Conservation (phyloP, 257 asterid species). For the Eustoma russellianum region DNA sequence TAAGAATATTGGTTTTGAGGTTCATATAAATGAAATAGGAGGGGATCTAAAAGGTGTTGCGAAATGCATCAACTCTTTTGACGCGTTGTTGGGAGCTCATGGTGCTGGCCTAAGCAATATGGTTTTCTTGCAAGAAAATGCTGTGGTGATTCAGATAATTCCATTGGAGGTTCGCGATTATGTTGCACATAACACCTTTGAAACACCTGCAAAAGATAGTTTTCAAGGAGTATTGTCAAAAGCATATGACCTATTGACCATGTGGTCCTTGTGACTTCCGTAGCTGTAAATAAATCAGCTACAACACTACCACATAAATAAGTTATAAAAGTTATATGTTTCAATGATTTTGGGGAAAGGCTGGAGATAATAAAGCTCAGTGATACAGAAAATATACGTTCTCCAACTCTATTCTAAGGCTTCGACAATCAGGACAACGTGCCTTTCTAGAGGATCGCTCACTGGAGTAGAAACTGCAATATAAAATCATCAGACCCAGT, state of each 20-base stretch:
- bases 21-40: slow-evolving; percentile 16
- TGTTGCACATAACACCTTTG: slow-evolving; percentile 20
- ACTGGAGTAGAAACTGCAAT: too few species aligned
- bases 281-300: too few species aligned
- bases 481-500: too few species aligned
- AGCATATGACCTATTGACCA: slow-evolving; percentile 13
- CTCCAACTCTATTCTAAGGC: slow-evolving; percentile 3
- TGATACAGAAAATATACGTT: too few species aligned
- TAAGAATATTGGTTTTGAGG: slow-evolving; percentile 33
- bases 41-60: slow-evolving; percentile 19
- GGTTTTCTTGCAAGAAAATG: slow-evolving; percentile 55
- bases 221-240: slow-evolving; percentile 18
- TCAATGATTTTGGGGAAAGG: too few species aligned
- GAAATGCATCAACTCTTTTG: slow-evolving; percentile 32
- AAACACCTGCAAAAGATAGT: slow-evolving; percentile 21
- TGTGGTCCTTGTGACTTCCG: too few species aligned
- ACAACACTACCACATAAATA: too few species aligned
- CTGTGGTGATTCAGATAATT: slow-evolving; percentile 44
- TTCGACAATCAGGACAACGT: slow-evolving; percentile 7
- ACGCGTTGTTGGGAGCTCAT: slow-evolving; percentile 58
- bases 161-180: slow-evolving; percentile 40
- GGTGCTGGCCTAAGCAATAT: slow-evolving; percentile 76
- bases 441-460: slow-evolving; percentile 14
- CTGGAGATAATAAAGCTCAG: too few species aligned
- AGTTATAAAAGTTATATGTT: too few species aligned